phyloP scores from a whole-genome alignment of 306 rosid genomes.

The Nissolia schottii region DNA sequence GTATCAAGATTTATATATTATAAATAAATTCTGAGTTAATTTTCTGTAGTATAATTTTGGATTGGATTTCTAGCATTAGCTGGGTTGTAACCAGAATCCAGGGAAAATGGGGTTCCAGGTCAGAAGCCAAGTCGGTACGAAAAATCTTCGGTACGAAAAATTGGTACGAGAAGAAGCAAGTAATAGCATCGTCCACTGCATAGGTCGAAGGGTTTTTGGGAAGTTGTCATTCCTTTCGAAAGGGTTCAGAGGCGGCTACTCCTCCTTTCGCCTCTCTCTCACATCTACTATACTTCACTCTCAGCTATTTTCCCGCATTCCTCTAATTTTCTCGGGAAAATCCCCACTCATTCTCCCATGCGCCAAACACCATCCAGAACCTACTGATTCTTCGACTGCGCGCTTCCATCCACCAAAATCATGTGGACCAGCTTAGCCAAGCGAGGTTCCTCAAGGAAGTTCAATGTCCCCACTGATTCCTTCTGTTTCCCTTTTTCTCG shows the following conservation, averaged over 20 bases:
- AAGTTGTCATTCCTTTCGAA: neutral
- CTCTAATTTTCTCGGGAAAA: neutral
- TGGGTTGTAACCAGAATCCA: too few relatives aligned
- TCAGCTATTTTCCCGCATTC: neutral
- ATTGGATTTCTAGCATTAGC: too few relatives aligned
- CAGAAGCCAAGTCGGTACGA: neutral
- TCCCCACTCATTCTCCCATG: constrained; percentile 1
- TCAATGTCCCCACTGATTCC: constrained; percentile 17
- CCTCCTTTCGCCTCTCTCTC: neutral
- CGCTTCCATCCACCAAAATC: neutral
- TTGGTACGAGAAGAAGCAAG: too few relatives aligned
- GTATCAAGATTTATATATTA: too few relatives aligned
- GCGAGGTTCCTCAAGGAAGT: constrained; percentile 40
- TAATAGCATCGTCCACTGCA: too few relatives aligned
- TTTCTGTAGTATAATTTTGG: too few relatives aligned
- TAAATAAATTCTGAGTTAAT: too few relatives aligned
- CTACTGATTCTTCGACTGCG: neutral
- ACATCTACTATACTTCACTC: neutral
- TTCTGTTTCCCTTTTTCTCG: neutral
- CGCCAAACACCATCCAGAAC: constrained; percentile 2
- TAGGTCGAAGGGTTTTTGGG: constrained; percentile 38
- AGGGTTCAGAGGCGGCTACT: constrained; percentile 70
- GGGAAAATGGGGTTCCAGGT: neutral
- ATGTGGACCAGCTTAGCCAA: constrained; percentile 68
- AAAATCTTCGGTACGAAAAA: neutral